Evolutionary conservation across 192 early-diverging fungal species (phyloP), one percentile per base, ranked within the genome.

Genomic region (Entomortierella parvispora): DNA sequence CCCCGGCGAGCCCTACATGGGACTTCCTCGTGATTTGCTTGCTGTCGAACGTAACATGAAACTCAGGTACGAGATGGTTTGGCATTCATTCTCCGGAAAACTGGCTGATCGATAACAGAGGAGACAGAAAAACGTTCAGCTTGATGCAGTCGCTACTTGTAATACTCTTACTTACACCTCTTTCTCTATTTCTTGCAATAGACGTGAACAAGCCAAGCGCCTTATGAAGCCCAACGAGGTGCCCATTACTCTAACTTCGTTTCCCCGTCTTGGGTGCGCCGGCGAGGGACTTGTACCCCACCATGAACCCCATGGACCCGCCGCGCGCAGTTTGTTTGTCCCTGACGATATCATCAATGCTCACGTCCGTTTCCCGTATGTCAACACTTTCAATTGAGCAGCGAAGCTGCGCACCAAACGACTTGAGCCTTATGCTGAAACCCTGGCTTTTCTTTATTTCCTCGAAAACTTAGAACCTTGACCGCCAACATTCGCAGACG

Each of bases 291-390:
- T 92, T 29, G 86, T 89, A 5, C 93, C 95, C 18, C 70, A 84
- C 57, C 83, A 90, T 82, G 87, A 90, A 46, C 83, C 90, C n/a
- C 80, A 86, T 40, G 89, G 85, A 15, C 80, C 87, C 52, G 90
- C 91, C 15, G 90, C 90, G 52, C 87, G 90, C 67, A 94, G 92
- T 80, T 77, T 99, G 56, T 98, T 98, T 84, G 85, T 98, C 51
- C 95, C 96, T 6, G 94, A 98, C 72, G 91, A 94, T 56, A 92
- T 93, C 33, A 98, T 99, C 64, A 96, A 95, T 65, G 92, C 93
- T 25, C 97, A 99, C 62, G 93, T 92, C 3, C 89, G 97, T 42
- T 99, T 97, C 83, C 89, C 88, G 88, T 92, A 81, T 64, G 81
- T 82, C 29, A 25, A 40, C 7, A 51, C 28, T 9, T 2, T 50